Base-by-base conservation (phyloP, 1,284 basidiomycete genomes). In the Apiotrichum siamense region DNA sequence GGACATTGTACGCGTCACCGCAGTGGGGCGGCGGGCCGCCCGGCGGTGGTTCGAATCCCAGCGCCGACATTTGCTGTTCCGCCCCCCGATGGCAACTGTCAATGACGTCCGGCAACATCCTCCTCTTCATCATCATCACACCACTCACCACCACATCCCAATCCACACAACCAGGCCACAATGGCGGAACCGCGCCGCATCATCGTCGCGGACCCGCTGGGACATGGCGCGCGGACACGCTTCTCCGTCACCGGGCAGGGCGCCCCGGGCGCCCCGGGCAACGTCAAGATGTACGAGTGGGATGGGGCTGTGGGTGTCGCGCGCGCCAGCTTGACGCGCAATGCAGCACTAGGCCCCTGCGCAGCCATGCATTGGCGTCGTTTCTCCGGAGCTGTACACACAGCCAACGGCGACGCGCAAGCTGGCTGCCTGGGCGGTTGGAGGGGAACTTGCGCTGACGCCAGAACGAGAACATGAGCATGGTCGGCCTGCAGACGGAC, bases 271-370 rank as follows among this genome's bases (percentile, higher is more conserved):
- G 60, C 61, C 9, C 61, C 58, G 13, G 69, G 69, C 11, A 69
- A 73, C 52, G 55, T 70, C 52, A 66, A 65, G 59, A 61, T 73
- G 64, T 73, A 63, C 48, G 64, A 69, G 46, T 72, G 69, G 68
- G 52, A 59, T 27, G 47, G 55, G 25, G 57, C 59, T 35, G 68
- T 70, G 50, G 49, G 65, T 61, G 9, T n/a, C n/a, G n/a, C n/a
- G n/a, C n/a, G n/a, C n/a, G n/a, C n/a, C n/a, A n/a, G n/a, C n/a
- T n/a, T n/a, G n/a, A n/a, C n/a, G n/a, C n/a, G n/a, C n/a, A n/a
- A n/a, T n/a, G n/a, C n/a, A n/a, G n/a, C n/a, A n/a, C n/a, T n/a
- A n/a, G n/a, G n/a, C n/a, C n/a, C n/a, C n/a, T n/a, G n/a, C n/a
- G n/a, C n/a, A n/a, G 12, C 18, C 2, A 26, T 23, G 47, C n/a